Conservation (phyloP, 139 green algal genomes). For the Desmodesmus armatus region DNA sequence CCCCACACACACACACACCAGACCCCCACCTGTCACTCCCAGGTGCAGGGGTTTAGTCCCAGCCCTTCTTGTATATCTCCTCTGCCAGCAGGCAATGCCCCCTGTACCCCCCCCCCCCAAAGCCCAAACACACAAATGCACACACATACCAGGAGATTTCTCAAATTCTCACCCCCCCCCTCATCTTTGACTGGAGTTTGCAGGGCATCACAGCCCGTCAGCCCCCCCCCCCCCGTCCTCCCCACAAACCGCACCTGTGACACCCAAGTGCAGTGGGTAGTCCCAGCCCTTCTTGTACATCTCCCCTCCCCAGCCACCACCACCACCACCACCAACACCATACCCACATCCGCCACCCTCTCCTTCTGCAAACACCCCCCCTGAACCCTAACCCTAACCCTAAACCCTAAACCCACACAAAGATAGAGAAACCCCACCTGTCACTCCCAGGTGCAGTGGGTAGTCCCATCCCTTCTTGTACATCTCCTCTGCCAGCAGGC, state of each 20-base stretch:
- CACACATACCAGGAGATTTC: too few relatives aligned
- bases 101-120: too few relatives aligned
- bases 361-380: too few relatives aligned
- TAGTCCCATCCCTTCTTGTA: constrained; percentile 97
- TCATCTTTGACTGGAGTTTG: too few relatives aligned
- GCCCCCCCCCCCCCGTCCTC: too few relatives aligned
- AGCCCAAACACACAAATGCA: too few relatives aligned
- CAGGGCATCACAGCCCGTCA: too few relatives aligned
- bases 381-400: background rate
- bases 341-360: too few relatives aligned
- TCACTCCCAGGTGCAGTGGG: constrained; percentile 97
- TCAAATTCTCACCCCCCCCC: too few relatives aligned
- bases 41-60: constrained; percentile 99
- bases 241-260: constrained; percentile 84
- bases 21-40: constrained; percentile 85
- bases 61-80: constrained; percentile 92
- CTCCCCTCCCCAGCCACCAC: constrained; percentile 91
- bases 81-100: constrained; percentile 94
- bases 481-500: constrained; percentile 94
- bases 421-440: constrained; percentile 55
- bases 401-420: background rate
- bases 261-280: constrained; percentile 98
- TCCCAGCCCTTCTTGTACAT: constrained; percentile 95
- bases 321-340: too few relatives aligned
- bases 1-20: too few relatives aligned